phyloP scores from a whole-genome alignment of 495 filamentous ascomycete genomes.

The Aspergillus biplanus region DNA sequence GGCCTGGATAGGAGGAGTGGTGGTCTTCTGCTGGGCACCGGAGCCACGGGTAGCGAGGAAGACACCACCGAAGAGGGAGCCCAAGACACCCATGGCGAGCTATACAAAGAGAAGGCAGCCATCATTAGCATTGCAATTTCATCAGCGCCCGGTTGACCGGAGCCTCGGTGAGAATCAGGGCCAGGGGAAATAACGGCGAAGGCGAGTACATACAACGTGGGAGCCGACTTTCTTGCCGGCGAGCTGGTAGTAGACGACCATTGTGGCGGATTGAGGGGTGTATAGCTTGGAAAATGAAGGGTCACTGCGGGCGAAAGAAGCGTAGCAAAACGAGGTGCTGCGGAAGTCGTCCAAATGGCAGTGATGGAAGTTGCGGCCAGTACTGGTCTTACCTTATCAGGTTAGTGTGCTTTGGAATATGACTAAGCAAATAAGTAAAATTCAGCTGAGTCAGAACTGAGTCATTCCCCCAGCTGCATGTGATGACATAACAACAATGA shows the following conservation, averaged over 20 bases:
- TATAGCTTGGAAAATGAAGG: slow-evolving; percentile 30
- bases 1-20: slow-evolving; percentile 82
- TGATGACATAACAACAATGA: slow-evolving; percentile 9
- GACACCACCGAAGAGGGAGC: slow-evolving; percentile 61
- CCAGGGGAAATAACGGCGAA: slow-evolving; percentile 12
- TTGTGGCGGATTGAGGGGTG: slow-evolving; percentile 57
- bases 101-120: slow-evolving; percentile 36
- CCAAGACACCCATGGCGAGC: slow-evolving; percentile 87
- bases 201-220: slow-evolving; percentile 73
- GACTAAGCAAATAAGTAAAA: slow-evolving; percentile 1
- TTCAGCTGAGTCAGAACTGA: slow-evolving; percentile 17
- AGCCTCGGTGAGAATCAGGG: slow-evolving; percentile 6
- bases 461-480: slow-evolving; percentile 21
- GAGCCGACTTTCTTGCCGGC: slow-evolving; percentile 91
- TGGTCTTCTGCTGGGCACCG: slow-evolving; percentile 58
- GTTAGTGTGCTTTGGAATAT: slow-evolving; percentile 18
- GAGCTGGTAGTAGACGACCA: slow-evolving; percentile 86
- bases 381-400: slow-evolving; percentile 25
- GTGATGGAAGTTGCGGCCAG: slow-evolving; percentile 29
- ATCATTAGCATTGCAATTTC: not conserved
- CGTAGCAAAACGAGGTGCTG: slow-evolving; percentile 21
- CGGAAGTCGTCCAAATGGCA: slow-evolving; percentile 23
- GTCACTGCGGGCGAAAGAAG: slow-evolving; percentile 29
- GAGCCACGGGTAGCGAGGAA: slow-evolving; percentile 58
- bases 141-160: slow-evolving; percentile 7